phyloP scores from a whole-genome alignment of 768 basidiomycete species.

The Tricholoma bakamatsutake region DNA sequence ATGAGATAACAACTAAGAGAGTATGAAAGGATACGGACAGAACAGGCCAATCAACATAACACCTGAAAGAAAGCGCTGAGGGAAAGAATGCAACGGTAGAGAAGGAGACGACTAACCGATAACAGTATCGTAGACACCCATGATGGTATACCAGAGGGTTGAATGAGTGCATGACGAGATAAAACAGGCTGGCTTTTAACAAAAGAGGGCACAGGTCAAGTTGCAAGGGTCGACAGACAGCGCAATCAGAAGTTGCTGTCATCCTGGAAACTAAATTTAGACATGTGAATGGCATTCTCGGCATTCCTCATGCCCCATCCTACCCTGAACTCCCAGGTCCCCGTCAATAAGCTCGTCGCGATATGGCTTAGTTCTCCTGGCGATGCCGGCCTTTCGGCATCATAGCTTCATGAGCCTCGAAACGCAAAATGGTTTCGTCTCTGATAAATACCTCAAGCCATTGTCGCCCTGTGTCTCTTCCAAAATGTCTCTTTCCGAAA shows the following conservation, averaged over 20 bases:
- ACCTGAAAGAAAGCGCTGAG: slow-evolving; percentile 11
- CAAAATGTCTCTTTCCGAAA: slow-evolving; percentile 28
- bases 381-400: no score
- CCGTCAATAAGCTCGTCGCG: background rate
- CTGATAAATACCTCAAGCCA: background rate
- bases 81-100: background rate
- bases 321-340: background rate
- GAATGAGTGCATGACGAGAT: slow-evolving; percentile 1
- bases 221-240: background rate
- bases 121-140: slow-evolving; percentile 21
- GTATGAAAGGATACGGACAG: slow-evolving; percentile 11
- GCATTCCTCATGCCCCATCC: background rate
- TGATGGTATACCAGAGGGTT: slow-evolving; percentile 2
- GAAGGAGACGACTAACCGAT: slow-evolving; percentile 19
- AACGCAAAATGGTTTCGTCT: background rate
- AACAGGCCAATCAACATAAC: slow-evolving; percentile 21
- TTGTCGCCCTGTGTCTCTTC: background rate
- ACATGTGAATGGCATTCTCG: no score
- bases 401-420: background rate
- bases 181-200: background rate
- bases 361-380: no score
- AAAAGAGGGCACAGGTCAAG: no score
- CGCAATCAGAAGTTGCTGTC: background rate
- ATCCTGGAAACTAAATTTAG: no score
- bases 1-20: background rate